Evolutionary conservation across 208 protist species (phyloP), one percentile per base, ranked within the genome.

Genomic region (Trypanosoma platydactyli): DNA sequence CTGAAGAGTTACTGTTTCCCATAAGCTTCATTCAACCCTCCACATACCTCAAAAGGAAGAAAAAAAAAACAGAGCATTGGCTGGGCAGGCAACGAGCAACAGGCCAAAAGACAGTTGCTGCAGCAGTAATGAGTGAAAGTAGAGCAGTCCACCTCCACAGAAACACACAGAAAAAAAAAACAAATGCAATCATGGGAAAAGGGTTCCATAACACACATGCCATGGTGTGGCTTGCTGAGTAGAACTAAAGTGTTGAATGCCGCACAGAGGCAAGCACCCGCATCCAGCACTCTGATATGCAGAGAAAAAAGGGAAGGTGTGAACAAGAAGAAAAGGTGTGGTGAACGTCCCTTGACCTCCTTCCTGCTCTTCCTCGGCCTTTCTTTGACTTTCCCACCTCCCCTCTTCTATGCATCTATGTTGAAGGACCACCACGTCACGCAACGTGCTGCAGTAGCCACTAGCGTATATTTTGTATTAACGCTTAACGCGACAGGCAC

Each of bases 401-500:
- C 1, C 35, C 27, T 22, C 44, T 41, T 64, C 40, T 58, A 60
- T 53, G 50, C 20, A 57, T 45, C 54, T 50, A 67, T 65, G 52
- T 87, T 83, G 62, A 92, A 80, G 11, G 82, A 70, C 86, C 86
- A 95, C 89, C 84, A 95, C 25, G 89, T 95, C 3, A 92, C 75
- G 58, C 71, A 76, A 29, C 84, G 81, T 18, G 89, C 86, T 3
- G 84, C 84, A 1, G 80, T 88, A 13, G 81, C 83, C 18, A 90
- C 74, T 0, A 95, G 64, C 20, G 71, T 68, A 27, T 80, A 91
- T 13, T 81, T 73, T 41, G 75, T 71, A 64, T 92, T 93, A 42
- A 95, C 86, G 40, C 78, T 73, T 22, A 92, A 15, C 1, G 75
- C 80, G 3, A 88, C 71, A 29, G 84, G 83, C 27, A 83, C 70